Conservation (phyloP, 768 basidiomycete genomes). For the Kockovaella imperatae region DNA sequence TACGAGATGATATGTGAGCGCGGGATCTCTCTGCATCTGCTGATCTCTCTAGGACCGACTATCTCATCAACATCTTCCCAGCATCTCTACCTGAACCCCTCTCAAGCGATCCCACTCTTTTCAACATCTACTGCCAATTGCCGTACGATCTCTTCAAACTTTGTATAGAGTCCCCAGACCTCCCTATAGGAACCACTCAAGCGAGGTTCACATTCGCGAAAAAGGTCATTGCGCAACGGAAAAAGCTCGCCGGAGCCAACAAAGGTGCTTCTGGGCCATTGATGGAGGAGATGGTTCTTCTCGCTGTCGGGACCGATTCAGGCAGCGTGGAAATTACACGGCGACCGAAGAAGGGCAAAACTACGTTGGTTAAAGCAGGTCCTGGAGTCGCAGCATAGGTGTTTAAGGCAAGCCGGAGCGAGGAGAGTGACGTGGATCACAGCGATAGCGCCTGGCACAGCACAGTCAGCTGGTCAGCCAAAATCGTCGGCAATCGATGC, state of each 20-base stretch:
- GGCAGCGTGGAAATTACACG: slow-evolving; percentile 81
- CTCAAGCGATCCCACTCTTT: slow-evolving; percentile 13
- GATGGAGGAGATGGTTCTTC: slow-evolving; percentile 71
- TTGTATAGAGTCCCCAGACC: slow-evolving; percentile 27
- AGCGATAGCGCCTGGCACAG: too few relatives aligned
- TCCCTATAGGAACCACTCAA: slow-evolving; percentile 60
- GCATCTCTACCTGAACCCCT: slow-evolving; percentile 3
- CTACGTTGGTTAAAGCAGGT: too few relatives aligned
- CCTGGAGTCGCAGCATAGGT: too few relatives aligned
- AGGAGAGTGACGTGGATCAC: too few relatives aligned
- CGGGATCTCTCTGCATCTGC: background rate
- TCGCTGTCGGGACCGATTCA: slow-evolving; percentile 70
- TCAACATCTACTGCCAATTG: slow-evolving; percentile 56
- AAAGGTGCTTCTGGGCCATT: too few relatives aligned
- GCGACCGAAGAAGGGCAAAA: slow-evolving; percentile 60
- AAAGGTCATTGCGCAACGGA: slow-evolving; percentile 74
- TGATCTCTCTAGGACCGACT: slow-evolving; percentile 8
- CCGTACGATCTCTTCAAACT: slow-evolving; percentile 60
- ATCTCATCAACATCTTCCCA: slow-evolving; percentile 17
- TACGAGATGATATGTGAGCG: slow-evolving; percentile 36
- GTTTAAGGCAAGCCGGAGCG: too few relatives aligned
- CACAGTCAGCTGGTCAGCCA: too few relatives aligned
- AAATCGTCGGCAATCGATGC: too few relatives aligned
- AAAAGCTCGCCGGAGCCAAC: slow-evolving; percentile 46
- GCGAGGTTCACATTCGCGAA: slow-evolving; percentile 86